Conservation (phyloP, 2,329 filamentous ascomycete genomes). For the Cytospora paraplurivora region DNA sequence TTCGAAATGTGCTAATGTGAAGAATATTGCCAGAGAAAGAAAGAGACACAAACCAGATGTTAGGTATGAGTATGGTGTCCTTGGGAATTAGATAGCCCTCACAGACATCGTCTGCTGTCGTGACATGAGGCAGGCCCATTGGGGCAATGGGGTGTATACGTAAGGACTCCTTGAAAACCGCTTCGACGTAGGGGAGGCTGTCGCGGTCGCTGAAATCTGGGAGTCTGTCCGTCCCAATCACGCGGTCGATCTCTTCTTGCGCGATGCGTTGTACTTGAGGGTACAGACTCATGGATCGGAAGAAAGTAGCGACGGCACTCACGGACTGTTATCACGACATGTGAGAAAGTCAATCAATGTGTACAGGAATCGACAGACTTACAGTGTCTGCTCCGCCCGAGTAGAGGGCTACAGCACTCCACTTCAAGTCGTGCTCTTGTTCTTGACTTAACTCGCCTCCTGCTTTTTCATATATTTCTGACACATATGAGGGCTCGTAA, state of each 20-base stretch:
- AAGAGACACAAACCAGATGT: slow-evolving; percentile 30
- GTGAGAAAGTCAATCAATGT: not conserved
- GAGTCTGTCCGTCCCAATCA: slow-evolving; percentile 35
- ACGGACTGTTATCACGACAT: slow-evolving; percentile 28
- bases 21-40: not conserved
- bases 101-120: slow-evolving; percentile 37
- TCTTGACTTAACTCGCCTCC: not conserved
- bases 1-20: not conserved
- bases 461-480: slow-evolving; percentile 9
- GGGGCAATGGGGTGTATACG: slow-evolving; percentile 40
- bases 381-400: slow-evolving; percentile 37
- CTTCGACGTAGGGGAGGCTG: slow-evolving; percentile 37
- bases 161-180: slow-evolving; percentile 37
- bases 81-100: slow-evolving; percentile 37
- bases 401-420: slow-evolving; percentile 31
- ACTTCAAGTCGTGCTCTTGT: slow-evolving; percentile 23
- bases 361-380: slow-evolving; percentile 32
- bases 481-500: slow-evolving; percentile 12
- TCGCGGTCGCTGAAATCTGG: slow-evolving; percentile 36
- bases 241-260: slow-evolving; percentile 29
- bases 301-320: slow-evolving; percentile 45
- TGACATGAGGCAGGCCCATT: slow-evolving; percentile 43
- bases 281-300: slow-evolving; percentile 49
- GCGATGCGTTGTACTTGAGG: slow-evolving; percentile 46
- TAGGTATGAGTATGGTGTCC: slow-evolving; percentile 28